Conservation (phyloP, 1,284 basidiomycete species). For the Ustilago sp. region DNA sequence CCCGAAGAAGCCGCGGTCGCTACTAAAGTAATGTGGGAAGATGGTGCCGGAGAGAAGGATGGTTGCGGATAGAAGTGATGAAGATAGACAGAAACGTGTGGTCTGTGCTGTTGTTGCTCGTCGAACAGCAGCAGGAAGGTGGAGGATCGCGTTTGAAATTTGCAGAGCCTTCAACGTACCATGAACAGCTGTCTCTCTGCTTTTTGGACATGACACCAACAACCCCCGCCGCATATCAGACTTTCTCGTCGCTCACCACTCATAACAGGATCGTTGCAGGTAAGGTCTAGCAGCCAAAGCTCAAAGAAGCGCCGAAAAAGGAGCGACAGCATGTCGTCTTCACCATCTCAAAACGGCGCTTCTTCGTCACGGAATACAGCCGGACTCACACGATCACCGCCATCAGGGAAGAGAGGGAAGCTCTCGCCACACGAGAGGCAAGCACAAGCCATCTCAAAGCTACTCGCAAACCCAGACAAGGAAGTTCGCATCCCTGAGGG, state of each 20-base stretch:
- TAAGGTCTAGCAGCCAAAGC: not conserved
- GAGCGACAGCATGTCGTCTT: conserved; percentile 19
- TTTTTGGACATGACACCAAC: not conserved
- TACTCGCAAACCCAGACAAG: conserved; percentile 62
- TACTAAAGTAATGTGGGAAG: not conserved
- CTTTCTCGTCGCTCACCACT: not conserved
- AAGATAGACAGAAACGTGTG: conserved; percentile 5
- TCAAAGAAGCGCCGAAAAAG: not conserved
- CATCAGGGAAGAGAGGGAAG: conserved; percentile 29
- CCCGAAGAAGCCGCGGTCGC: not conserved
- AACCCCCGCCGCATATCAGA: not conserved
- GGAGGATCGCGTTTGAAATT: conserved; percentile 2
- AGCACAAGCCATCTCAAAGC: conserved; percentile 56
- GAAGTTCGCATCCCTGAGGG: conserved; percentile 52
- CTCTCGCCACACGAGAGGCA: conserved; percentile 60
- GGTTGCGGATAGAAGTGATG: not conserved
- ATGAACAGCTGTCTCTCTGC: not conserved
- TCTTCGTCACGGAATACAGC: conserved; percentile 23
- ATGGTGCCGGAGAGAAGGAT: not conserved
- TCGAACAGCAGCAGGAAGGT: not conserved
- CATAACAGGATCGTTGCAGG: not conserved
- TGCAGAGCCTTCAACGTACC: not conserved
- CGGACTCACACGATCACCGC: conserved; percentile 6
- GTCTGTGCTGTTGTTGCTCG: conserved; percentile 18
- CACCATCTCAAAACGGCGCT: conserved; percentile 13